Evolutionary conservation across 2,329 filamentous ascomycete genomes (phyloP), one percentile per base, ranked within the genome.

Genomic region (Scopulariopsis brevicaulis): DNA sequence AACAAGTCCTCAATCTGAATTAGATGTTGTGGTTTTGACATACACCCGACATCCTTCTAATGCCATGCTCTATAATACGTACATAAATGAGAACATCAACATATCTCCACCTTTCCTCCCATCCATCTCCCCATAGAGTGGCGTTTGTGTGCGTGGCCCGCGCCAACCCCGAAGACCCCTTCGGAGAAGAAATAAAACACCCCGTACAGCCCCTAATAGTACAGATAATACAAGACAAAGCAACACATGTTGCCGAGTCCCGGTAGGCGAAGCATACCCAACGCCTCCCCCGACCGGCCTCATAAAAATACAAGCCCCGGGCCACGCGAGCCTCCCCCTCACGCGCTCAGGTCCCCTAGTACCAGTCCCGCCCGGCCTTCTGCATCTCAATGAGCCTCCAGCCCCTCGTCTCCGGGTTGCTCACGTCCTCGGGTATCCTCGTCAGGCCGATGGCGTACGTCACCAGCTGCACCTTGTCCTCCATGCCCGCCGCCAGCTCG

Each of bases 331-430:
- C 8, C 22, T 7, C 50, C 24, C 2, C 51, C 46, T 20, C 46
- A 50, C 46, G 20, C 20, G 14, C 18, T 32, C 25, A 32, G 18
- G 12, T 4, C 34, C 1, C 43, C 74, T 74, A 84, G 64, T 82
- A 81, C 72, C 81, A 97, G 75, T 99, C 94, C 67, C 94, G 84
- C 58, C 89, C 93, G 71, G 90, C 95, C 85, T 99, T 99, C 74
- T 99, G 94, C 78, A 99, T 84, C 77, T 99, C 94, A 69, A 99
- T 97, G 71, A 99, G 77, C 67, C 93, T 86, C 94, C 94, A 99
- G 35, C 94, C 94, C 68, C 92, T 83, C 12, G 94, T 99, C 76
- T 99, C 94, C 1, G 91, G 89, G 72, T 99, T 97, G 77, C 86
- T 93, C 64, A 97, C 93, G 65, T 99, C 94, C 69, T 99, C 94